Base-by-base conservation (phyloP, 106 monocot genomes). In the Allium fistulosum region DNA sequence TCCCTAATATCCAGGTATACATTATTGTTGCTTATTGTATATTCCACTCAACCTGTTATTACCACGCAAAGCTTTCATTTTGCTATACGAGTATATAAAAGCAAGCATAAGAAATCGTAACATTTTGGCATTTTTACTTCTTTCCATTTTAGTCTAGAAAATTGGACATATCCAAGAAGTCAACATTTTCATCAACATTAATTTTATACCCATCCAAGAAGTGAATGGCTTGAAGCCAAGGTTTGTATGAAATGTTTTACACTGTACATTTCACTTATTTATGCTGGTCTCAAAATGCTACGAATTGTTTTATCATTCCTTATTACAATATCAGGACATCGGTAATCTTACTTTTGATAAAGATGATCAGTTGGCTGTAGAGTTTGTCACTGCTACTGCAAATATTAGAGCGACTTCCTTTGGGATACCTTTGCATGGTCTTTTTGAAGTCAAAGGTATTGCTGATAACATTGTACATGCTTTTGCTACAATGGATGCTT, bases 391-490 rank as follows among this genome's bases (percentile, higher is more conserved):
- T 68, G 79, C 97, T 74, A 89, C 97, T 46, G 97, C 97, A 58
- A 99, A 99, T 83, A 99, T 99, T 46, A 86, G 97, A 46, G 97
- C 97, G 58, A 82, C 77, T 26, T 92, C 89, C 48, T 99, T 92
- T 83, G 97, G 89, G 53, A 99, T 99, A 77, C 89, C 92, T 59
- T 59, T 83, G 71, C 97, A 99, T 50, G 92, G 92, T 68, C 82
- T 99, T 60, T 99, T 99, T 80, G 92, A 92, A 77, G 82, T 92
- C 68, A 99, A 99, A 77, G 97, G 97, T 49, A 87, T 99, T 81
- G 97, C 97, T 75, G 97, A 92, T 10, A 99, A 99, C 71, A 99
- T 99, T 76, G 92, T 99, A n/a, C 97, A 99, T 87, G 97, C 97
- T 66, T 87, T 99, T 51, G 97, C 97, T 69, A 99, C 97, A 64